Percentiles rank a stretch among this genome's conserved stretches.
Conservation (phyloP, 352 stramenopile genomes). For the Globisporangium nunn region DNA sequence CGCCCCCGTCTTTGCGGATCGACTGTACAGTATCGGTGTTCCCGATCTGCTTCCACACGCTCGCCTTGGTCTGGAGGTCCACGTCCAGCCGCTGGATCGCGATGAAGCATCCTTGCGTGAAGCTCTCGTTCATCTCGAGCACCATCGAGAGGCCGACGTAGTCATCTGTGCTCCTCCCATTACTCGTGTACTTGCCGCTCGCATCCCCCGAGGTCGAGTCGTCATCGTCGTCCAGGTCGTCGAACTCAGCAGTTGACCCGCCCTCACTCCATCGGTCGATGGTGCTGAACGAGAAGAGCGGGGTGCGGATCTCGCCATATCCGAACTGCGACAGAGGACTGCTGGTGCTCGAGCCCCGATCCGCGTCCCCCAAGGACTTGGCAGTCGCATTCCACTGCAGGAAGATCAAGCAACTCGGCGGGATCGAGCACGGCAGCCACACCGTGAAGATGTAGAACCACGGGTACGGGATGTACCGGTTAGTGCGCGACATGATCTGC, state of each 20-base stretch:
- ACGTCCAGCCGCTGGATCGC: constrained; percentile 63
- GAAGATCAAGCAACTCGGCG: constrained; percentile 82
- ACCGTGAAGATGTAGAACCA: constrained; percentile 88
- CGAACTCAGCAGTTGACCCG: constrained; percentile 28
- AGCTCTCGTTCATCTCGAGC: constrained; percentile 77
- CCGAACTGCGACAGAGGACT: constrained; percentile 50
- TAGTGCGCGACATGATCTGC: constrained; percentile 63
- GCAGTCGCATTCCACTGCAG: constrained; percentile 85
- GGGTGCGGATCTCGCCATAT: constrained; percentile 73
- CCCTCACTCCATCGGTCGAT: constrained; percentile 51
- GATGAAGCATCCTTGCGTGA: constrained; percentile 68
- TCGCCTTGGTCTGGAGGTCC: constrained; percentile 27
- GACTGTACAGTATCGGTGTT: constrained; percentile 78
- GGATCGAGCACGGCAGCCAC: constrained; percentile 81
- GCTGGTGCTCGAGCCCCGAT: constrained; percentile 15
- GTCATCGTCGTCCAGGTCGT: constrained; percentile 36
- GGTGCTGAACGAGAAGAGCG: constrained; percentile 70
- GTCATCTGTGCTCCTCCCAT: constrained; percentile 24
- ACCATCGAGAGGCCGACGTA: constrained; percentile 79
- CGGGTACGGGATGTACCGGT: constrained; percentile 65
- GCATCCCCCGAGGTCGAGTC: constrained; percentile 3
- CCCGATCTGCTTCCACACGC: constrained; percentile 65
- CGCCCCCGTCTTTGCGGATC: constrained; percentile 35
- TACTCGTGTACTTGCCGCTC: constrained; percentile 7
- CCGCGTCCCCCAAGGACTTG: constrained; percentile 69